These are phyloP conservation scores for Solanum stenotomum DNA, from an alignment of 257 asterid species.

Conservation along the genomic window DNA sequence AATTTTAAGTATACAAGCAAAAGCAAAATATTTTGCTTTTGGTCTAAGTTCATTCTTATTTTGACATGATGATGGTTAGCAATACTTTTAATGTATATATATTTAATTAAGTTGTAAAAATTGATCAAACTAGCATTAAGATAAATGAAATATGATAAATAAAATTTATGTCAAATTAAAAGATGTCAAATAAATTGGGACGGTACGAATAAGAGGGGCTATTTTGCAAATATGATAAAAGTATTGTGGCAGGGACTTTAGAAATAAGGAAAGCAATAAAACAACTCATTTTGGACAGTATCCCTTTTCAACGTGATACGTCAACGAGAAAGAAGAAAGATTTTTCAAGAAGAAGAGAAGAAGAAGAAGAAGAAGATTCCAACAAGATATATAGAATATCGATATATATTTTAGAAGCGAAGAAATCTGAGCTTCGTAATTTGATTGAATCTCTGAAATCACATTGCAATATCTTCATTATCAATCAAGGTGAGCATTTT, in stretches of 20 bases:
- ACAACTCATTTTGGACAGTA: conserved; percentile 2
- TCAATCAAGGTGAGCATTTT: conserved; percentile 31
- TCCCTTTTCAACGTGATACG: conserved; percentile 1
- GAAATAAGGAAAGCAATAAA: not conserved
- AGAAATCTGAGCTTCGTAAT: not conserved
- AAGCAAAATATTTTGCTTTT: not conserved
- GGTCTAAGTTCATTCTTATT: not conserved
- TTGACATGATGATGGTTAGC: not conserved
- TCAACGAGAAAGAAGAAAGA: conserved; percentile 11
- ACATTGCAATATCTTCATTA: conserved; percentile 32
- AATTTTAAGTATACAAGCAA: not conserved
- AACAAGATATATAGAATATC: conserved; percentile 13
- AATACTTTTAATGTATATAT: not conserved
- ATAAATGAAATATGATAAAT: not conserved
- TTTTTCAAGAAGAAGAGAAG: not conserved
- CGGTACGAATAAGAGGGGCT: not conserved
- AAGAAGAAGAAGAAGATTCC: conserved; percentile 1
- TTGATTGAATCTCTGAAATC: conserved; percentile 13
- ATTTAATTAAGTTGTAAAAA: not conserved
- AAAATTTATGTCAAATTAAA: too few relatives aligned
- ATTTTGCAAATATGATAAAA: not conserved
- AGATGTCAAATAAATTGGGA: not conserved
- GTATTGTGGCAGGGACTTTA: not conserved
- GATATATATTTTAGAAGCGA: not conserved
- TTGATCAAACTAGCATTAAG: not conserved